Conservation (phyloP, 2,329 filamentous ascomycete species). For the Claviceps purpurea region DNA sequence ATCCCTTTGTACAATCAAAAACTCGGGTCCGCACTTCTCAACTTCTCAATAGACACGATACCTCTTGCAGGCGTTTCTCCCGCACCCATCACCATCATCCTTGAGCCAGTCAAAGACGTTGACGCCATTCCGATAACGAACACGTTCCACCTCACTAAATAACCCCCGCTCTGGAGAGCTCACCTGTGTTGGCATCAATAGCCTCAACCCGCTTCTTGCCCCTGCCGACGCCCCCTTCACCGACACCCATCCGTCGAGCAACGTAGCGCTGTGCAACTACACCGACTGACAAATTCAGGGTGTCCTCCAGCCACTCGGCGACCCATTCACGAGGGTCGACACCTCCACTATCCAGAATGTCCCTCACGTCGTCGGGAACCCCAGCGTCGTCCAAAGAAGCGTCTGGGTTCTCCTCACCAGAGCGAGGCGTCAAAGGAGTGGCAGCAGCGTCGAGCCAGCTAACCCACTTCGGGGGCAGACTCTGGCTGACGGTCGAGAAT, state of each 20-base stretch:
- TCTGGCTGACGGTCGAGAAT: slow-evolving; percentile 72
- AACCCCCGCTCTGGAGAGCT: slow-evolving; percentile 45
- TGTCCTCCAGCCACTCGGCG: slow-evolving; percentile 91
- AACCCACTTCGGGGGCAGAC: slow-evolving; percentile 73
- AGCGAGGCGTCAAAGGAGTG: slow-evolving; percentile 38
- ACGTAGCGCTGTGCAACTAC: slow-evolving; percentile 92
- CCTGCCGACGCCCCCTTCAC: slow-evolving; percentile 55
- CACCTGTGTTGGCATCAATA: slow-evolving; percentile 42
- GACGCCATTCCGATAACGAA: not conserved
- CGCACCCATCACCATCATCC: not conserved
- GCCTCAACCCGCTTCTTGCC: slow-evolving; percentile 49
- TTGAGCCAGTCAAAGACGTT: not conserved
- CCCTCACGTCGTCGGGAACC: slow-evolving; percentile 69
- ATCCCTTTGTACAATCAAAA: no score
- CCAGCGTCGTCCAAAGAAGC: slow-evolving; percentile 19
- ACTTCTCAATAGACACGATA: no score
- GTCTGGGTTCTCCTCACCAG: slow-evolving; percentile 32
- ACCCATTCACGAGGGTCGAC: slow-evolving; percentile 96
- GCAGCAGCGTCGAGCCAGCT: slow-evolving; percentile 80
- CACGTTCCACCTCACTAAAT: slow-evolving; percentile 22
- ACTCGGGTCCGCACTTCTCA: no score
- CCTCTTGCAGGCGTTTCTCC: no score
- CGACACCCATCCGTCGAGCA: slow-evolving; percentile 87
- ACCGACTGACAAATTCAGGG: slow-evolving; percentile 63
- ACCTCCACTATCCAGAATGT: slow-evolving; percentile 61